Base-by-base conservation (phyloP, 441 rosid genomes). In the Populus hybrid region DNA sequence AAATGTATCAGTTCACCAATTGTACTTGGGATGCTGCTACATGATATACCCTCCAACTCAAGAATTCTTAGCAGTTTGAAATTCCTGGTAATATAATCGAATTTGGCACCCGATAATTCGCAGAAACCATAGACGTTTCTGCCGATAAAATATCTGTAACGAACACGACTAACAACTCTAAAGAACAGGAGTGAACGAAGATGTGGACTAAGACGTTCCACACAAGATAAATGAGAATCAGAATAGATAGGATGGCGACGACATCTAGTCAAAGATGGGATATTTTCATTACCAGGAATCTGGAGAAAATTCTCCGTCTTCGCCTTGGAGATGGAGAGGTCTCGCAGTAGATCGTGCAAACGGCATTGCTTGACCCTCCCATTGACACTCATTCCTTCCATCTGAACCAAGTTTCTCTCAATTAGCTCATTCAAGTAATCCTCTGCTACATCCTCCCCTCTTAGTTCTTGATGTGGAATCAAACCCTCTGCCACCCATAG, bases 231-330 rank as follows among this genome's bases (percentile, higher is more conserved):
- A 3, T 77, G 69, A n/a, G 73, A 77, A 46, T 53, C 59, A 6
- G 85, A 82, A 72, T 80, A 71, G 64, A 82, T 71, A 26, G 82
- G 76, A 36, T 79, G 78, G 35, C 77, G 83, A 5, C 82, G 82
- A 14, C 53, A 71, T 73, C 69, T 77, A 7, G 18, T 67, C 35
- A 75, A 59, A 77, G 78, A 36, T 2, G 66, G 8, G 7, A 7
- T 8, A 21, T 10, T 23, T 70, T 21, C 61, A 26, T 21, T 23
- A 40, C 78, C 71, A 26, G 76, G 85, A 63, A 77, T 71, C 23
- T 83, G 83, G 24, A 79, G 73, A 71, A 83, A 83, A 76, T 23
- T 74, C 67, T 83, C 83, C 10, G 36, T 20, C 75, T 63, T 71
- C 16, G 79, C 79, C 69, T 59, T 77, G 8, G 59, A 35, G 69